These are phyloP conservation scores for Pyrrhoderma noxium DNA, from an alignment of 1,284 basidiomycete species.

Conservation along the genomic window DNA sequence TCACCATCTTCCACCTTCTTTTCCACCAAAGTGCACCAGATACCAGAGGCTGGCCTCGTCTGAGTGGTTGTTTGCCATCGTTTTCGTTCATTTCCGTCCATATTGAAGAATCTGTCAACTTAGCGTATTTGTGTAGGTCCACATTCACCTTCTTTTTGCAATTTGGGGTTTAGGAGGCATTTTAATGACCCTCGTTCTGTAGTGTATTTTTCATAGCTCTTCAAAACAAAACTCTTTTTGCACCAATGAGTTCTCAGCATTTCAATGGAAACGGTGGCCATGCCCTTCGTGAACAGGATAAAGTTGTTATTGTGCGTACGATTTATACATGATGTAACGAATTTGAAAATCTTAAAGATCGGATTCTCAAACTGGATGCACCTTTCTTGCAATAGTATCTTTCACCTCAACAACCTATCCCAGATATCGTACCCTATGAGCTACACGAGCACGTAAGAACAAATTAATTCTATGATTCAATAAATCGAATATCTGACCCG, in stretches of 20 bases:
- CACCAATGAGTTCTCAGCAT: slow-evolving; percentile 15
- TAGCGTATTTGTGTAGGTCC: too few relatives aligned
- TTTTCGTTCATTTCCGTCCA: too few relatives aligned
- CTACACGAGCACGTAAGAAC: slow-evolving; percentile 27
- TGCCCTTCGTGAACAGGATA: slow-evolving; percentile 9
- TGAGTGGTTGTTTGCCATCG: too few relatives aligned
- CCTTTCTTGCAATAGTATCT: slow-evolving; percentile 26
- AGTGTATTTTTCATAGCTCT: not conserved
- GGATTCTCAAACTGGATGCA: not conserved
- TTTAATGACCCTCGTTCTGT: not conserved
- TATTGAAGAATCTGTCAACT: too few relatives aligned
- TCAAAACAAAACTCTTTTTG: not conserved
- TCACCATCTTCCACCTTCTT: not conserved
- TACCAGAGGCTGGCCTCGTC: slow-evolving; percentile 1
- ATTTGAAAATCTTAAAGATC: not conserved
- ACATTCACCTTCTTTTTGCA: too few relatives aligned
- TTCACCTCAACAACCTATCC: slow-evolving; percentile 25
- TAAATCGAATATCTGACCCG: not conserved
- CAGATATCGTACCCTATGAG: slow-evolving; percentile 30
- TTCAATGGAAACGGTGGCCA: slow-evolving; percentile 14
- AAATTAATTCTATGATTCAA: too few relatives aligned
- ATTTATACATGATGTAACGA: not conserved
- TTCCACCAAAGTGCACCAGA: too few relatives aligned
- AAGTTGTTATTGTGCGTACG: slow-evolving; percentile 13
- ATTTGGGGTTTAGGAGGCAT: not conserved